phyloP scores from a whole-genome alignment of 768 basidiomycete genomes.

The Termitomyces sp. region DNA sequence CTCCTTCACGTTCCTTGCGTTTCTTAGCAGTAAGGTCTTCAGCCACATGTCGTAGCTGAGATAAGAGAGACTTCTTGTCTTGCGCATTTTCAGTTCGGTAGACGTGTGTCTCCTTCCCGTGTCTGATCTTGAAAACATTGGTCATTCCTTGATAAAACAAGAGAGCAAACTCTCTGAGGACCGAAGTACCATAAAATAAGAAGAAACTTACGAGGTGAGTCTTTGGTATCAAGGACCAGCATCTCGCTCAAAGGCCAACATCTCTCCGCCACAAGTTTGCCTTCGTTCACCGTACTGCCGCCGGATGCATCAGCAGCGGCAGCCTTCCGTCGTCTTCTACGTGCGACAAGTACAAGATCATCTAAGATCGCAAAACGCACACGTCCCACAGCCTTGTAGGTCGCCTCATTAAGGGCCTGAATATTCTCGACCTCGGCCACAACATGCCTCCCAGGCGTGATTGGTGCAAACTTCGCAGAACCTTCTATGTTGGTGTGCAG shows the following conservation, averaged over 20 bases:
- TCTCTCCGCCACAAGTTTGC: constrained; percentile 85
- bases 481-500: constrained; percentile 90
- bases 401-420: constrained; percentile 84
- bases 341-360: constrained; percentile 86
- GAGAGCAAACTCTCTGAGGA: neutral
- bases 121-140: constrained; percentile 95
- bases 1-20: constrained; percentile 90
- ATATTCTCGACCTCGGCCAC: constrained; percentile 82
- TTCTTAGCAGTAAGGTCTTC: constrained; percentile 86
- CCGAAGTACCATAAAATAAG: neutral
- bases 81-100: constrained; percentile 77
- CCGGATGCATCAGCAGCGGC: constrained; percentile 27
- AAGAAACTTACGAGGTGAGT: constrained; percentile 68
- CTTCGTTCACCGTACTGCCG: constrained; percentile 46
- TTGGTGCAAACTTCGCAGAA: constrained; percentile 90
- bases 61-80: constrained; percentile 83
- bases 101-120: constrained; percentile 92
- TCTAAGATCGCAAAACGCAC: constrained; percentile 90
- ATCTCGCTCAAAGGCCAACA: constrained; percentile 95
- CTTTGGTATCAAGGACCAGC: constrained; percentile 93
- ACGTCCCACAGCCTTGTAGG: constrained; percentile 84
- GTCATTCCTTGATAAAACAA: constrained; percentile 51
- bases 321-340: constrained; percentile 62
- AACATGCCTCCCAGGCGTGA: constrained; percentile 87
- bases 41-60: constrained; percentile 86